Percentiles rank a stretch among this genome's conserved stretches.
phyloP scores from a whole-genome alignment of 2,329 filamentous ascomycete species.

The Tolypocladium album region DNA sequence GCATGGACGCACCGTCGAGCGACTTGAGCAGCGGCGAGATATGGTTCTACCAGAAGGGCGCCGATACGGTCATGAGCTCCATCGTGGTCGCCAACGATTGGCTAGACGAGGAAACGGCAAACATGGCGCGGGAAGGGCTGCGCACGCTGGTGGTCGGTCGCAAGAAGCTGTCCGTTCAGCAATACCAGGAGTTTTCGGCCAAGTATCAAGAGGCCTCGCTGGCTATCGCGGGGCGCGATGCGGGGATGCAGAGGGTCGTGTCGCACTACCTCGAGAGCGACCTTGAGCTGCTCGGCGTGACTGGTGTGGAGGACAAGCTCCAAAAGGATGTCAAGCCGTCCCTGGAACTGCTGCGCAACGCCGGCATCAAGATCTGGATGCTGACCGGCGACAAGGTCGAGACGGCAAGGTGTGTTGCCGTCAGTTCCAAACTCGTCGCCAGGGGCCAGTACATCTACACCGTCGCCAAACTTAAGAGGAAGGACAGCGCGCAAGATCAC shows the following conservation, averaged over 20 bases:
- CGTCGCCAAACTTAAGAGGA: slow-evolving; percentile 72
- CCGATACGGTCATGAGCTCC: slow-evolving; percentile 93
- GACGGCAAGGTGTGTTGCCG: slow-evolving; percentile 89
- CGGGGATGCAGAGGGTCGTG: slow-evolving; percentile 70
- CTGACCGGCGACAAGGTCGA: slow-evolving; percentile 97
- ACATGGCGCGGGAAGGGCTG: slow-evolving; percentile 95
- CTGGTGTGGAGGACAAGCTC: slow-evolving; percentile 93
- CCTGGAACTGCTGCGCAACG: slow-evolving; percentile 87
- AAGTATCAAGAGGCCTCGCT: slow-evolving; percentile 73
- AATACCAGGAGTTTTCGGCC: slow-evolving; percentile 70
- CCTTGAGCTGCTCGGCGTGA: slow-evolving; percentile 90
- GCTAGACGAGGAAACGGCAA: slow-evolving; percentile 98
- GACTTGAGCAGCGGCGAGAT: slow-evolving; percentile 61
- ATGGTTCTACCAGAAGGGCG: slow-evolving; percentile 98
- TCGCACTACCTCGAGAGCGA: slow-evolving; percentile 75
- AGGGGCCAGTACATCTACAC: slow-evolving; percentile 95
- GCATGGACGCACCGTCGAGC: slow-evolving; percentile 33
- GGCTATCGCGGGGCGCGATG: slow-evolving; percentile 68
- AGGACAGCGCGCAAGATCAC: slow-evolving; percentile 76
- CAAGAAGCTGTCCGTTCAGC: slow-evolving; percentile 66
- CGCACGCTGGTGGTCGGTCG: slow-evolving; percentile 92
- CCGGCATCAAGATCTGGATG: slow-evolving; percentile 99
- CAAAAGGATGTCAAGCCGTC: slow-evolving; percentile 94
- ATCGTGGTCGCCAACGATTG: slow-evolving; percentile 96
- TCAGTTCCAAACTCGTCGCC: slow-evolving; percentile 87